Evolutionary conservation across 441 rosid genomes (phyloP).

Genomic region (Omphalea diandra): DNA sequence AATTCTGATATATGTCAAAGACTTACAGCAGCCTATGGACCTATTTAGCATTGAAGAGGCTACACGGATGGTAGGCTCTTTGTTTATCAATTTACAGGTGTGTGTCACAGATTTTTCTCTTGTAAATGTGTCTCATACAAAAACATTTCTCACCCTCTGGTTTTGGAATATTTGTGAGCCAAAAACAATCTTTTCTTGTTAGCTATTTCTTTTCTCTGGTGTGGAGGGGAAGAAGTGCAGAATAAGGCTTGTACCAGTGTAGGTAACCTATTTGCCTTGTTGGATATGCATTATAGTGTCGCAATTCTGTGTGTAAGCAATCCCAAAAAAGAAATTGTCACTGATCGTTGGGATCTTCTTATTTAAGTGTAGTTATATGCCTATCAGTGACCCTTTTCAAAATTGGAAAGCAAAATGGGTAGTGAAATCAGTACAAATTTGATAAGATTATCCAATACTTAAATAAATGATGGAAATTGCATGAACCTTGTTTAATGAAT

Average conservation of each 20-base stretch:
- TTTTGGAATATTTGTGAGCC: constrained; percentile 34
- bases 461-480: constrained; percentile 10
- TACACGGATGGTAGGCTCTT: neutral
- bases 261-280: constrained; percentile 27
- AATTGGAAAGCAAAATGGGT: neutral
- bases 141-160: constrained; percentile 26
- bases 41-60: constrained; percentile 30
- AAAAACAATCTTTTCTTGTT: constrained; percentile 12
- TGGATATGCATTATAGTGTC: constrained; percentile 29
- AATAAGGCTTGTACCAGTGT: constrained; percentile 32
- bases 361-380: neutral
- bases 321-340: constrained; percentile 18
- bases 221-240: constrained; percentile 39
- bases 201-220: constrained; percentile 21
- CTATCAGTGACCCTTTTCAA: neutral
- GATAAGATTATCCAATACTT: too few species aligned
- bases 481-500: constrained; percentile 18
- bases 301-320: constrained; percentile 34
- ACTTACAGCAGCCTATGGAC: constrained; percentile 50
- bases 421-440: too few species aligned
- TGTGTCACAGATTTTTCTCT: constrained; percentile 34
- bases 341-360: constrained; percentile 6
- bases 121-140: constrained; percentile 48
- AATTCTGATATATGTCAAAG: constrained; percentile 42
- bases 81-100: constrained; percentile 33